phyloP scores from a whole-genome alignment of 1,139 yeast genomes.

The Lizanozyma gosingica region DNA sequence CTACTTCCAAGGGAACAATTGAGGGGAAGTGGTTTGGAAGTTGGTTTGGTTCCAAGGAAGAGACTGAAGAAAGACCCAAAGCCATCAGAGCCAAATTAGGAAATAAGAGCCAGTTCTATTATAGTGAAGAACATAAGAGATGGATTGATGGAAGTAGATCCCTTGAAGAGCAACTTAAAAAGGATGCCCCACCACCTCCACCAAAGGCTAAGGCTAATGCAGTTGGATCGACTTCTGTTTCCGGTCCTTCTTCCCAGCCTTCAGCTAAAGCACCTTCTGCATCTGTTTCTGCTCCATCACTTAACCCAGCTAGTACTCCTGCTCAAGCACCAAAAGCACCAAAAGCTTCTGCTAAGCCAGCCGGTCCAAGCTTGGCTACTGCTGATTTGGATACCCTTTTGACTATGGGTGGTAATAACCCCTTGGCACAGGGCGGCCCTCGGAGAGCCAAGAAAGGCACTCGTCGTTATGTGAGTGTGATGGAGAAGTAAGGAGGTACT shows the following conservation, averaged over 20 bases:
- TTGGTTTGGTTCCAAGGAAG: slow-evolving; percentile 31
- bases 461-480: not conserved
- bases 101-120: slow-evolving; percentile 63
- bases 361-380: slow-evolving; percentile 23
- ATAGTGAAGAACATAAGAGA: slow-evolving; percentile 75
- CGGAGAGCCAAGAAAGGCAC: not conserved
- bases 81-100: slow-evolving; percentile 84
- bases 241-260: slow-evolving; percentile 10
- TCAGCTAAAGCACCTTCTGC: slow-evolving; percentile 8
- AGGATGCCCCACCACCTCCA: slow-evolving; percentile 68
- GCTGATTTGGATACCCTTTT: slow-evolving; percentile 11
- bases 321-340: slow-evolving; percentile 8
- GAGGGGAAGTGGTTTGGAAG: slow-evolving; percentile 38
- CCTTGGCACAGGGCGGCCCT: not conserved
- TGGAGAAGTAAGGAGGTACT: not conserved
- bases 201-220: slow-evolving; percentile 43
- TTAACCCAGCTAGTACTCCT: slow-evolving; percentile 11
- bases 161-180: slow-evolving; percentile 57
- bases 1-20: not conserved
- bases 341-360: slow-evolving; percentile 9
- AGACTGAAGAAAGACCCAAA: slow-evolving; percentile 54
- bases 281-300: slow-evolving; percentile 6
- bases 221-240: slow-evolving; percentile 16
- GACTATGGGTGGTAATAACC: not conserved
- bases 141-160: slow-evolving; percentile 76